These are phyloP conservation scores for Apostasia ramifera DNA, from an alignment of 106 monocot genomes.

Conservation along the genomic window DNA sequence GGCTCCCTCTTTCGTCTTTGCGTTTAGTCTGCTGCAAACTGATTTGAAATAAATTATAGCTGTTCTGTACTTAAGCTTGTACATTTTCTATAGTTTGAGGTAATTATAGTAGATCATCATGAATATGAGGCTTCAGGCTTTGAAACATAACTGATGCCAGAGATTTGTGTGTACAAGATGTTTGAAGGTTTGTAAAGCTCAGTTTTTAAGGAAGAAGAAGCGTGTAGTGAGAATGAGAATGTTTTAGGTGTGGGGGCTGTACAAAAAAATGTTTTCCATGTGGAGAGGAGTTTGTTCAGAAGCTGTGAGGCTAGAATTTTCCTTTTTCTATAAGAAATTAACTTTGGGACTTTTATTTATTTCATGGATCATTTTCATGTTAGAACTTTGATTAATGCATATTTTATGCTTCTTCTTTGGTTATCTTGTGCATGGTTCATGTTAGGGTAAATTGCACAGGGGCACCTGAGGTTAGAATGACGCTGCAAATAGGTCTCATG, in stretches of 20 bases:
- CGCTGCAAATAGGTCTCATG: too few relatives aligned
- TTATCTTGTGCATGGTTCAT: too few relatives aligned
- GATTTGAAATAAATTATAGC: slow-evolving; percentile 28
- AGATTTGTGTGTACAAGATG: slow-evolving; percentile 22
- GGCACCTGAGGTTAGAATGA: too few relatives aligned
- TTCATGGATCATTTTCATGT: neutral
- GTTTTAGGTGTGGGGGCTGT: slow-evolving; percentile 14
- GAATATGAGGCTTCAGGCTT: neutral
- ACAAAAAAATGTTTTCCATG: slow-evolving; percentile 17
- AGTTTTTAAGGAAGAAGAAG: slow-evolving; percentile 9
- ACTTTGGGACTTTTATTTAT: neutral
- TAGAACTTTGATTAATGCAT: too few relatives aligned
- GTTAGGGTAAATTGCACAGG: too few relatives aligned
- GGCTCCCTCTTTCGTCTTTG: slow-evolving; percentile 16
- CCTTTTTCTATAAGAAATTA: neutral
- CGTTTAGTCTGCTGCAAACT: slow-evolving; percentile 20
- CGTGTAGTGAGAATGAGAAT: slow-evolving; percentile 6
- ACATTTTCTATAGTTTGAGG: slow-evolving; percentile 29
- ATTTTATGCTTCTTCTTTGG: too few relatives aligned
- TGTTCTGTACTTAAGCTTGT: slow-evolving; percentile 27
- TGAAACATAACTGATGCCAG: slow-evolving; percentile 12
- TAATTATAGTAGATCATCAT: slow-evolving; percentile 11
- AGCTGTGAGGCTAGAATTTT: slow-evolving; percentile 1
- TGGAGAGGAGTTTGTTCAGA: slow-evolving; percentile 14
- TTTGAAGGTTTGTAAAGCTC: slow-evolving; percentile 19